Evolutionary conservation across 2,329 filamentous ascomycete genomes (phyloP).

Genomic region (Thielaviopsis ethacetica): DNA sequence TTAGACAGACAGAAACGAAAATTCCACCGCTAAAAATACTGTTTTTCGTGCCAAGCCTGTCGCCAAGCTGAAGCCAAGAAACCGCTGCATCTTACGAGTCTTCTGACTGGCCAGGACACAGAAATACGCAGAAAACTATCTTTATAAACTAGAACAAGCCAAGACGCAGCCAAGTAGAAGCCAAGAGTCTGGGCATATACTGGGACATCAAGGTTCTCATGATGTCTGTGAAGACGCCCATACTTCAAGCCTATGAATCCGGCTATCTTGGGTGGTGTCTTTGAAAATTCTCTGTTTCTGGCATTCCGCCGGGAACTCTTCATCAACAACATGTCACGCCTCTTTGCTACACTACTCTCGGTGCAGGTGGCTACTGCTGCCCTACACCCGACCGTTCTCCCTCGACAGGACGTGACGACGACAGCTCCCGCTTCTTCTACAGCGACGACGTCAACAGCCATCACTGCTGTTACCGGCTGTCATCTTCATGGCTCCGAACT

Average conservation of each 20-base stretch:
- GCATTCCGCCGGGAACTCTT: not conserved
- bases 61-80: slow-evolving; percentile 5
- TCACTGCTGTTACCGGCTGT: not conserved
- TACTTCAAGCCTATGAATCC: not conserved
- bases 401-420: not conserved
- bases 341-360: not conserved
- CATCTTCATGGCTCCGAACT: slow-evolving; percentile 22
- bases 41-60: not conserved
- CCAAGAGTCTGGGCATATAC: not conserved
- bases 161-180: not conserved
- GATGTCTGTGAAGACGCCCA: not conserved
- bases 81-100: not conserved
- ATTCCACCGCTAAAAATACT: not conserved
- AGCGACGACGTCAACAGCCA: not conserved
- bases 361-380: not conserved
- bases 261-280: not conserved
- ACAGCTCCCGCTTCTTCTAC: not conserved
- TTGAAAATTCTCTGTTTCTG: too few species aligned
- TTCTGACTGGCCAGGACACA: not conserved
- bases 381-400: not conserved
- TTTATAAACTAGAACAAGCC: slow-evolving; percentile 1
- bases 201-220: not conserved
- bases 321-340: not conserved
- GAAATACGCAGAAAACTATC: not conserved
- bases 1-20: not conserved